A percentile compares a stretch with the other conserved stretches of the same genome.
Conservation (phyloP, 2,329 filamentous ascomycete species). For the Phyllosticta citriasiana region DNA sequence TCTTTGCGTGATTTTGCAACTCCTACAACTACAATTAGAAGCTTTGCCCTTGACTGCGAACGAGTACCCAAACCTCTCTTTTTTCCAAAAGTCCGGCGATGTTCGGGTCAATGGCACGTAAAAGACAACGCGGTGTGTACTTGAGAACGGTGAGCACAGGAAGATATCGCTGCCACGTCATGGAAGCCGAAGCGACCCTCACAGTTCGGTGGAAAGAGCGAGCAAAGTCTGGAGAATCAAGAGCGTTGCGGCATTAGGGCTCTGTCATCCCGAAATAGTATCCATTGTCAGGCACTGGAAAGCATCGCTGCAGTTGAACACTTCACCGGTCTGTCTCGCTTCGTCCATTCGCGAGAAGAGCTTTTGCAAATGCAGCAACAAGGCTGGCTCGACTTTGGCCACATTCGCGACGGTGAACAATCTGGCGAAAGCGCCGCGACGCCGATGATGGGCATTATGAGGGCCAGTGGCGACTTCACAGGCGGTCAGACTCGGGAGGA, state of each 20-base stretch:
- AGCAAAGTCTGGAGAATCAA: constrained; percentile 12
- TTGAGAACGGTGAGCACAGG: constrained; percentile 21
- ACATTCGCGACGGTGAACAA: constrained; percentile 12
- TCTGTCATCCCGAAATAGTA: constrained; percentile 12
- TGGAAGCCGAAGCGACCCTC: constrained; percentile 3
- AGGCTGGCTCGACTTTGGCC: constrained; percentile 4
- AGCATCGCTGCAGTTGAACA: constrained; percentile 11
- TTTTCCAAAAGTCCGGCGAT: not conserved
- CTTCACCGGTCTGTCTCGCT: constrained; percentile 1
- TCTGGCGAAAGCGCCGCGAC: constrained; percentile 9
- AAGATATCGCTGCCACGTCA: constrained; percentile 13
- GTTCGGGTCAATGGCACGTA: not conserved
- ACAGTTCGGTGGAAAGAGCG: constrained; percentile 7
- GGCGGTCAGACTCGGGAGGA: not conserved
- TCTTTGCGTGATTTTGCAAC: not conserved
- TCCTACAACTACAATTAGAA: not conserved
- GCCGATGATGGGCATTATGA: constrained; percentile 15
- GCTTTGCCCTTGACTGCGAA: too few relatives aligned
- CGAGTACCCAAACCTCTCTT: not conserved
- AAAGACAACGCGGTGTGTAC: constrained; percentile 9
- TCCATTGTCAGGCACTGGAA: constrained; percentile 15
- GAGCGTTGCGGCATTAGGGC: constrained; percentile 10
- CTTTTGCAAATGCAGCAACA: not conserved
- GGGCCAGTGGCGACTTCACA: not conserved
- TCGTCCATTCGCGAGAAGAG: constrained; percentile 11